These are phyloP conservation scores for Trypanosoma boissoni DNA, from an alignment of 208 protist genomes.

Conservation along the genomic window DNA sequence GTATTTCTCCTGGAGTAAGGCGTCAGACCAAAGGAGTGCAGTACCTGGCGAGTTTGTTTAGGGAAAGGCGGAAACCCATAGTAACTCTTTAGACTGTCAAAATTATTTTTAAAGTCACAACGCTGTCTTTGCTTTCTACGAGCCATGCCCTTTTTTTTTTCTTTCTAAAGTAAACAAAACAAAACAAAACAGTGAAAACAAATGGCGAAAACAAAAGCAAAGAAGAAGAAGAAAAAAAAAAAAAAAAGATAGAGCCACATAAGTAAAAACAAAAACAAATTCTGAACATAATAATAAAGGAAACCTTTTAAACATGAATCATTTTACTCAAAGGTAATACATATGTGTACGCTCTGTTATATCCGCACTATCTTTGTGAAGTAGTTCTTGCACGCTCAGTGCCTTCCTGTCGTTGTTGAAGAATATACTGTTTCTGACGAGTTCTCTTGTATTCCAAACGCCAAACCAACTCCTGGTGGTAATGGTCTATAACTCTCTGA, in stretches of 20 bases:
- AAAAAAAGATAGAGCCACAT: neutral
- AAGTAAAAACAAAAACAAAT: neutral
- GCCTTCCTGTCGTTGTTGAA: constrained; percentile 34
- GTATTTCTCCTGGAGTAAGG: constrained; percentile 67
- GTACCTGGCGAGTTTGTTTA: constrained; percentile 36
- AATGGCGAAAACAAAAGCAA: neutral
- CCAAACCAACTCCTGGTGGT: constrained; percentile 92
- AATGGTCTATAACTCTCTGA: constrained; percentile 89
- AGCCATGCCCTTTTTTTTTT: constrained; percentile 22
- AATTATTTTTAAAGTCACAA: constrained; percentile 53
- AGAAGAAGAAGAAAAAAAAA: constrained; percentile 5
- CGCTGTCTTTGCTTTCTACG: constrained; percentile 33
- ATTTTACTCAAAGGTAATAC: no score
- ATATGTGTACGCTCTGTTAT: no score
- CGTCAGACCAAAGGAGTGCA: constrained; percentile 51
- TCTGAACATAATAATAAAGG: no score
- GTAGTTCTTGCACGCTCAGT: neutral
- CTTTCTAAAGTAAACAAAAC: neutral
- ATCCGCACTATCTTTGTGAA: neutral
- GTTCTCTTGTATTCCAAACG: constrained; percentile 85
- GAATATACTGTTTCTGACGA: constrained; percentile 90
- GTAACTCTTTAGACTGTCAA: constrained; percentile 76
- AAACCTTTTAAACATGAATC: no score
- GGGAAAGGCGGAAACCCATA: constrained; percentile 55
- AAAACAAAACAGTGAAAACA: neutral